These are phyloP conservation scores for Trichomonascus vanleenenianus DNA, from an alignment of 805 yeast species.

Conservation along the genomic window DNA sequence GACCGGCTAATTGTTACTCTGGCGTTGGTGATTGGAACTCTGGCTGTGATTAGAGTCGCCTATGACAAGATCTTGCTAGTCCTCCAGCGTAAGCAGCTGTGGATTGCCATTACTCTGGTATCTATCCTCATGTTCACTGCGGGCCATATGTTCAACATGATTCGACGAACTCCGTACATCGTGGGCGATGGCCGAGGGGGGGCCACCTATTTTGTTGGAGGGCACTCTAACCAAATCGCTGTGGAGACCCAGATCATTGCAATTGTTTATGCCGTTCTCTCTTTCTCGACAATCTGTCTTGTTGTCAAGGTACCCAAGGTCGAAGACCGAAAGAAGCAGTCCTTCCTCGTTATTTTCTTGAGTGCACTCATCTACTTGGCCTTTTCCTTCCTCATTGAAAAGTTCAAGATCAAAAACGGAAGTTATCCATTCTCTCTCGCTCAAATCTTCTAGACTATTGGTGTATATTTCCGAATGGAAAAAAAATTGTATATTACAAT, in stretches of 20 bases:
- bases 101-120: constrained; percentile 67
- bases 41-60: constrained; percentile 11
- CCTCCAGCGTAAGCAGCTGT: constrained; percentile 46
- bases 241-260: constrained; percentile 85
- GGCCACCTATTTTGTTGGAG: constrained; percentile 47
- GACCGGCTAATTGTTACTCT: constrained; percentile 11
- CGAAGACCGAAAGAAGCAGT: constrained; percentile 38
- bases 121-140: constrained; percentile 63
- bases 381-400: constrained; percentile 55
- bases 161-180: constrained; percentile 57
- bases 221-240: constrained; percentile 73
- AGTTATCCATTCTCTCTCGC: constrained; percentile 71
- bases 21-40: constrained; percentile 11
- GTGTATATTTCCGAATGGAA: background rate
- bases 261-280: constrained; percentile 60
- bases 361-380: constrained; percentile 42
- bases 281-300: constrained; percentile 52
- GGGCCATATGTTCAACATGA: constrained; percentile 91
- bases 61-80: constrained; percentile 33
- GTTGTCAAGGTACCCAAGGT: constrained; percentile 48
- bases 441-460: constrained; percentile 19
- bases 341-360: constrained; percentile 41
- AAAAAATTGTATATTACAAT: background rate
- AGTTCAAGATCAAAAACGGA: constrained; percentile 62
- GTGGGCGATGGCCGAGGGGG: constrained; percentile 36